Percentiles rank a stretch among this genome's conserved stretches.
Evolutionary conservation across 768 basidiomycete genomes (phyloP).

Genomic region (Phanerochaete sordida): DNA sequence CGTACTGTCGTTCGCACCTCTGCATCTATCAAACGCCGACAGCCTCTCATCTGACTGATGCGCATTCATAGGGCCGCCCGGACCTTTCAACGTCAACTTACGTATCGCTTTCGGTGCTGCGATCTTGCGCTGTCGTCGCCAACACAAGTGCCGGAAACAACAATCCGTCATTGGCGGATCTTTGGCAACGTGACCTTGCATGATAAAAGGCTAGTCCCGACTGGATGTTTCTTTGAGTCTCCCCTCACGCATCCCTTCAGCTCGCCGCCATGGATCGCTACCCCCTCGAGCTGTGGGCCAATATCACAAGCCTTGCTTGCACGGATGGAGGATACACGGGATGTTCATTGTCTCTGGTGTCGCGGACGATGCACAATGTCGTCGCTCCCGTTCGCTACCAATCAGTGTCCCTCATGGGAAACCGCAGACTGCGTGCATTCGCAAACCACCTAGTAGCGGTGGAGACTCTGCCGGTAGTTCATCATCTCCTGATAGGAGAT

Average conservation of each 20-base stretch:
- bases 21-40: no score
- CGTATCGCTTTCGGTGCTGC: no score
- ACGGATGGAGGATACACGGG: background rate
- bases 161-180: no score
- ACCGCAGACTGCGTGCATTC: background rate
- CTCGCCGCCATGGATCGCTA: background rate
- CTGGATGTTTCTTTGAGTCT: background rate
- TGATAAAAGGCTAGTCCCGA: no score
- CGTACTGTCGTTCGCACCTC: no score
- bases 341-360: background rate
- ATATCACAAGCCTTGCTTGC: background rate
- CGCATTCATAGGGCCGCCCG: no score
- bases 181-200: no score
- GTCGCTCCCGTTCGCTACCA: background rate
- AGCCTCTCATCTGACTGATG: no score
- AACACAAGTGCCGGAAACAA: no score
- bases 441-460: background rate
- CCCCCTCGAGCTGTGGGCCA: background rate
- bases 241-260: background rate
- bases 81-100: no score
- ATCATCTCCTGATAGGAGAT: background rate
- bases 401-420: background rate
- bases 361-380: background rate
- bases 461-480: background rate
- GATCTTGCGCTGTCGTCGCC: no score